Evolutionary conservation across 139 green algal genomes (phyloP).

Genomic region (Axilococcus clingmanii): DNA sequence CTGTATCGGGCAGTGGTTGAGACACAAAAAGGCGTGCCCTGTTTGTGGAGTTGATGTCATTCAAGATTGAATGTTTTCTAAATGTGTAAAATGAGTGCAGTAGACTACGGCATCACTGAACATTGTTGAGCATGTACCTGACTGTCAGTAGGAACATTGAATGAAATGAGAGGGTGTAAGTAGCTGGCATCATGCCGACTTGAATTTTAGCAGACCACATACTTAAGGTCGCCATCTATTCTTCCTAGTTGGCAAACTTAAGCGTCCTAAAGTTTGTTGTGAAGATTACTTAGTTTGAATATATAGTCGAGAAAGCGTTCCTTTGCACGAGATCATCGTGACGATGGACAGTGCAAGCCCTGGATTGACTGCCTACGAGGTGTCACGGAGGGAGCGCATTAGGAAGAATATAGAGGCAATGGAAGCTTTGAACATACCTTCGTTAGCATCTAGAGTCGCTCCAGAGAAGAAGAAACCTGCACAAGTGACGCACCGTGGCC

Average conservation of each 20-base stretch:
- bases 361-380: slow-evolving; percentile 34
- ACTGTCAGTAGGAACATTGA: too few relatives aligned
- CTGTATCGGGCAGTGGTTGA: slow-evolving; percentile 36
- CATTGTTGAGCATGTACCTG: not conserved
- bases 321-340: too few relatives aligned
- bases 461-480: not conserved
- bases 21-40: slow-evolving; percentile 30
- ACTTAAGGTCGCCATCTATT: too few relatives aligned
- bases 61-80: not conserved
- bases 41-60: slow-evolving; percentile 1
- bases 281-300: too few relatives aligned
- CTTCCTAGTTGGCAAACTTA: too few relatives aligned
- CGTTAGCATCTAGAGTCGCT: slow-evolving; percentile 13
- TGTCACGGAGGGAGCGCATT: slow-evolving; percentile 26
- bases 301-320: too few relatives aligned
- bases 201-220: too few relatives aligned
- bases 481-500: not conserved
- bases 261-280: too few relatives aligned
- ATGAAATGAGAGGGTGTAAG: too few relatives aligned
- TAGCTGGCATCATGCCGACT: too few relatives aligned
- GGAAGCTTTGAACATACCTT: slow-evolving; percentile 23
- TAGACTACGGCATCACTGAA: not conserved
- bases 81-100: not conserved
- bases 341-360: too few relatives aligned
- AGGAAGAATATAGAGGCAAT: slow-evolving; percentile 32